Evolutionary conservation across 2,329 filamentous ascomycete species (phyloP).

Genomic region (Colletotrichum chrysophilum): DNA sequence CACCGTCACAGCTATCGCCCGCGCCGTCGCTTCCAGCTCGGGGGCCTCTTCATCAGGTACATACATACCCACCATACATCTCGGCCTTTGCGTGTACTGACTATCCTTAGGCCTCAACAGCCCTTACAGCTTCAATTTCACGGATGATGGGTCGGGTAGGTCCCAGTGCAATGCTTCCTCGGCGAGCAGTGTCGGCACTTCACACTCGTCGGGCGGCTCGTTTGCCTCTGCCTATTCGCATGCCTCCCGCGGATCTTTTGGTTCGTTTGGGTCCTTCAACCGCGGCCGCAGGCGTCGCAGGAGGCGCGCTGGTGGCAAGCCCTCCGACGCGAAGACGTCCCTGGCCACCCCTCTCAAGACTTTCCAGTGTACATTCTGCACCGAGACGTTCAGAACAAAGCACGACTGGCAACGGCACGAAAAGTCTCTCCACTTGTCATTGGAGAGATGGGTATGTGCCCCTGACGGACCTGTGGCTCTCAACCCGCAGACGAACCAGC

Average conservation of each 20-base stretch:
- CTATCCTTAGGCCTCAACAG: conserved; percentile 54
- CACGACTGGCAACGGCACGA: conserved; percentile 76
- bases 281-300: conserved; percentile 56
- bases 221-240: conserved; percentile 65
- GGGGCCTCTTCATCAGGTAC: conserved; percentile 39
- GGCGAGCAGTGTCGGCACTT: conserved; percentile 64
- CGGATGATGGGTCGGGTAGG: conserved; percentile 64
- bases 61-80: neutral
- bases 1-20: conserved; percentile 62
- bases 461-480: conserved; percentile 61
- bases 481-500: conserved; percentile 63
- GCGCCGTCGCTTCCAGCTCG: conserved; percentile 60
- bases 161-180: conserved; percentile 66
- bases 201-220: conserved; percentile 63
- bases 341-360: conserved; percentile 55
- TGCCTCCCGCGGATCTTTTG: conserved; percentile 61
- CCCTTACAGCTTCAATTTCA: conserved; percentile 61
- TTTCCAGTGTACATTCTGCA: conserved; percentile 73
- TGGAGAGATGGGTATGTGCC: conserved; percentile 70
- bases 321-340: conserved; percentile 37
- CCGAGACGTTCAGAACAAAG: conserved; percentile 70
- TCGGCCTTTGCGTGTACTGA: neutral
- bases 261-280: conserved; percentile 52
- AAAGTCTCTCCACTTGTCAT: conserved; percentile 68
- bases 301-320: conserved; percentile 45